Percentiles rank a stretch among this genome's conserved stretches.
Conservation (phyloP, 1,139 yeast species). For the Pichia sp. region DNA sequence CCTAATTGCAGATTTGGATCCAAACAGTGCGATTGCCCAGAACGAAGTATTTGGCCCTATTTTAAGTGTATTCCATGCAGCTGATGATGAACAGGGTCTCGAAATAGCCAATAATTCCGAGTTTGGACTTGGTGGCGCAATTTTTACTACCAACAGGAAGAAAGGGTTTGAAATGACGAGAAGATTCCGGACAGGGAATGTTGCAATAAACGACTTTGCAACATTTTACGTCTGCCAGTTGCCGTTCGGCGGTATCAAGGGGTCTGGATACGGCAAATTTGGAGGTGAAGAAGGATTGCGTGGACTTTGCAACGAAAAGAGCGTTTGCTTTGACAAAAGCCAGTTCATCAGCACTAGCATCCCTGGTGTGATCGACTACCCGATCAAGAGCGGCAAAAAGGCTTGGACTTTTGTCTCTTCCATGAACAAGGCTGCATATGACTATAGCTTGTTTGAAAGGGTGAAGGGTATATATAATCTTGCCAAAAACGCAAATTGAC, state of each 20-base stretch:
- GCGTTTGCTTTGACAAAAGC: constrained; percentile 78
- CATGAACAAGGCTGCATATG: constrained; percentile 85
- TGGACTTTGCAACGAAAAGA: constrained; percentile 81
- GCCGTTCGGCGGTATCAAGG: constrained; percentile 92
- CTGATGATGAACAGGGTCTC: constrained; percentile 61
- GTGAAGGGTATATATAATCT: constrained; percentile 49
- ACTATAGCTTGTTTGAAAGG: constrained; percentile 64
- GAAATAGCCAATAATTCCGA: constrained; percentile 80
- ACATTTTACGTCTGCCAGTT: constrained; percentile 91
- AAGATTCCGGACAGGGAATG: constrained; percentile 73
- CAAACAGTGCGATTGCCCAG: constrained; percentile 73
- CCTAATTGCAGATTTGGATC: constrained; percentile 72
- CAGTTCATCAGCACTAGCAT: constrained; percentile 76
- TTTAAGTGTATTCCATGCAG: constrained; percentile 71
- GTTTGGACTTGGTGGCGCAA: constrained; percentile 87
- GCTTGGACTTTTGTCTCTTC: constrained; percentile 88
- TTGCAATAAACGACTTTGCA: constrained; percentile 95
- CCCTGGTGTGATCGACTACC: constrained; percentile 87
- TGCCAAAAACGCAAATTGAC: constrained; percentile 36
- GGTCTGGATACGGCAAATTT: constrained; percentile 93
- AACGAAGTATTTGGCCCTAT: constrained; percentile 95
- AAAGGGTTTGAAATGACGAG: constrained; percentile 62
- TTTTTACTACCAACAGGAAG: constrained; percentile 52
- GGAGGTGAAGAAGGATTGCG: constrained; percentile 95
- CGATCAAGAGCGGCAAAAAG: constrained; percentile 69